These are phyloP conservation scores for Arabis hirsuta DNA, from an alignment of 345 rosid genomes.

Conservation along the genomic window DNA sequence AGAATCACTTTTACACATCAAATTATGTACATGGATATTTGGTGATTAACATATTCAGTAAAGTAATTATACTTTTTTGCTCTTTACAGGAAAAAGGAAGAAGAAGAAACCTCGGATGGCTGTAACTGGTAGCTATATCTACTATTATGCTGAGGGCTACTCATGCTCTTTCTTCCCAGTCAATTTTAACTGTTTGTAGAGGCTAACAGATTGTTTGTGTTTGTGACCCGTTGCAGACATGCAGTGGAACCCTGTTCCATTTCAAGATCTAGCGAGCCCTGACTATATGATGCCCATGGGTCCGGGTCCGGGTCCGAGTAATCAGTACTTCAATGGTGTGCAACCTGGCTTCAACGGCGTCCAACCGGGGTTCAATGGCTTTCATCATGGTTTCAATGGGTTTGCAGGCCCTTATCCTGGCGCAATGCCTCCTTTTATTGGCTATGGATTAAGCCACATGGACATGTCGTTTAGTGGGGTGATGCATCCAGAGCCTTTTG, in stretches of 20 bases:
- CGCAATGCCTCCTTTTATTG: slow-evolving; percentile 34
- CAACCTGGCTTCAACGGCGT: slow-evolving; percentile 38
- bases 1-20: slow-evolving; percentile 4
- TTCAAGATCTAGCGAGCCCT: slow-evolving; percentile 56
- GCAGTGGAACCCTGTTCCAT: slow-evolving; percentile 71
- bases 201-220: slow-evolving; percentile 26
- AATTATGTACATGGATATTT: slow-evolving; percentile 1
- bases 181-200: slow-evolving; percentile 9
- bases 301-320: slow-evolving; percentile 69
- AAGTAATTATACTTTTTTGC: slow-evolving; percentile 19
- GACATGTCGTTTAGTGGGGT: slow-evolving; percentile 35
- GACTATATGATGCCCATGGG: slow-evolving; percentile 87
- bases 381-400: slow-evolving; percentile 45
- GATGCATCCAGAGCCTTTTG: slow-evolving; percentile 40
- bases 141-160: background rate
- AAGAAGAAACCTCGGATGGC: slow-evolving; percentile 75
- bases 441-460: slow-evolving; percentile 37
- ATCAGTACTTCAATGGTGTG: slow-evolving; percentile 66
- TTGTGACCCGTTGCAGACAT: slow-evolving; percentile 53
- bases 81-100: slow-evolving; percentile 69
- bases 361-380: slow-evolving; percentile 43
- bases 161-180: background rate
- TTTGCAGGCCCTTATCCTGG: slow-evolving; percentile 42
- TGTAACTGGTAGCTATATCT: slow-evolving; percentile 31
- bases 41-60: background rate